Evolutionary conservation across 176 grass and related monocot species (phyloP).

Genomic region (Oryza glumipatula): DNA sequence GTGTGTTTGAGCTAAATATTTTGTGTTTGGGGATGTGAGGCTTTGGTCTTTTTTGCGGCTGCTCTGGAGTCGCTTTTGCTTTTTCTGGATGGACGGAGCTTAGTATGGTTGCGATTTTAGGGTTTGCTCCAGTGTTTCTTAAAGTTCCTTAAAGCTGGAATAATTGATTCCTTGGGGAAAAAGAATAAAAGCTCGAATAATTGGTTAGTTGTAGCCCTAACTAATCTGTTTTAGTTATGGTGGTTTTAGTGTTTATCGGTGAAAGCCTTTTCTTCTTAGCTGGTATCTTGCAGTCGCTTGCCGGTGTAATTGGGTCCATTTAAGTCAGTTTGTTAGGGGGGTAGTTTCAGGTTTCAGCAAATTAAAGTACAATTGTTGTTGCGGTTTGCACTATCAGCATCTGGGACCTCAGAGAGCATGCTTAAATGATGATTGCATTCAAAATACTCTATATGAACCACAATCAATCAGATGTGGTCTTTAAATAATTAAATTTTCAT

Average conservation of each 20-base stretch:
- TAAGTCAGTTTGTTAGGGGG: not conserved
- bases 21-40: not conserved
- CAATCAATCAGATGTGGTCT: not conserved
- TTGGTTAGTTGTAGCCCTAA: not conserved
- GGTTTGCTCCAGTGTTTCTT: not conserved
- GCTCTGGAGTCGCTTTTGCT: not conserved
- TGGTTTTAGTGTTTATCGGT: not conserved
- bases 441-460: not conserved
- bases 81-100: constrained; percentile 20
- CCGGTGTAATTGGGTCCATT: not conserved
- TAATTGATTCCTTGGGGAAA: not conserved
- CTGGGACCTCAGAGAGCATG: not conserved
- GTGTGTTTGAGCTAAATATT: not conserved
- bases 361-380: not conserved
- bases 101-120: constrained; percentile 27
- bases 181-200: not conserved
- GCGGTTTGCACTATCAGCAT: not conserved
- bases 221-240: not conserved
- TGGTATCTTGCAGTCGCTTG: not conserved
- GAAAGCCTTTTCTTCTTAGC: not conserved
- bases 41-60: not conserved
- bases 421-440: constrained; percentile 9
- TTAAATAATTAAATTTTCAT: not conserved
- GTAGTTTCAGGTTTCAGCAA: not conserved
- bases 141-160: not conserved